Base-by-base conservation (phyloP, 1,139 yeast species). In the Pichia sp. region DNA sequence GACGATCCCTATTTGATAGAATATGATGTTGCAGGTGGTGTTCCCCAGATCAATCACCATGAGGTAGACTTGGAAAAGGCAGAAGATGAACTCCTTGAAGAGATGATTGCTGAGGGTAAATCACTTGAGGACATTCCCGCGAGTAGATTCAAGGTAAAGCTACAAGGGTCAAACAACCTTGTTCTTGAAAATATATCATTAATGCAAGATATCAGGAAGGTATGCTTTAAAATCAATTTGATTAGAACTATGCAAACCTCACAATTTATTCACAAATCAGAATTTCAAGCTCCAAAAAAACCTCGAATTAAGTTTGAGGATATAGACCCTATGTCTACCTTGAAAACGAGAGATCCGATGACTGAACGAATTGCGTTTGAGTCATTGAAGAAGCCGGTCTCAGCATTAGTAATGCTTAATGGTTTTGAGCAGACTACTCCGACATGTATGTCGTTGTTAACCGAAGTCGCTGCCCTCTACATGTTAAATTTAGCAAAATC, bases 181-280 rank as follows among this genome's bases (percentile, higher is more conserved):
- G 66, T 85, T 41, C 67, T 72, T 46, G 70, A 71, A 14, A 91
- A 87, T 49, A 78, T 93, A 34, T 63, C 68, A 5, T 74, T 81
- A 48, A 85, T 91, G 67, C 96, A 88, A 60, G 87, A 85, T 49
- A 84, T 93, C 25, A 67, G 98, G 38, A 82, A 78, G 51, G 69
- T 85, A 4, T 88, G 97, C 56, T 84, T 86, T 61, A 88, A 88
- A 56, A 85, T 93, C 22, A 80, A 94, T 3, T 64, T 88, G 35
- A 83, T 93, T 42, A 69, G 96, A 42, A 94, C 85, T 57, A 80
- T 91, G 86, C 95, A 91, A 53, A 88, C 87, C 20, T 85, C 78
- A 43, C 81, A 76, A 44, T 77, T 77, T 59, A 67, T 83, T 39
- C 93, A 83, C 55, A 80, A 78, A 40, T 71, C 86, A 0, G 87